These are phyloP conservation scores for Clonostachys rosea DNA, from an alignment of 2,329 filamentous ascomycete species.

Conservation along the genomic window DNA sequence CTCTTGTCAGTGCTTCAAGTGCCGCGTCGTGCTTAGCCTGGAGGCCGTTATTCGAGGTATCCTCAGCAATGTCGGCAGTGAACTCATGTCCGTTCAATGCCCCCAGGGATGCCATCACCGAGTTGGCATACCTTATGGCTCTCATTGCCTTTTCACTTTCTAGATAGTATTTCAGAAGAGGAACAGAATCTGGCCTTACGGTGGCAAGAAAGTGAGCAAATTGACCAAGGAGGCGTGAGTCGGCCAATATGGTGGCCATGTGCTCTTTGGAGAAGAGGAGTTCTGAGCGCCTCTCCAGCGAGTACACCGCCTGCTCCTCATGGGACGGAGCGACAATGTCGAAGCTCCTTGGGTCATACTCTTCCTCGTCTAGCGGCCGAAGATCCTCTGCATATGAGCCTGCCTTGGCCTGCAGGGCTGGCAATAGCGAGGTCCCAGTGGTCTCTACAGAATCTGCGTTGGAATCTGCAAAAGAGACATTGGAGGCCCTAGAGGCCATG, in stretches of 20 bases:
- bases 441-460: neutral
- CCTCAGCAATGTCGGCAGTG: slow-evolving; percentile 39
- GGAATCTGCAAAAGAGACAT: neutral
- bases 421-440: slow-evolving; percentile 1
- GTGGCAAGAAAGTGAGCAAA: slow-evolving; percentile 64
- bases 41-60: slow-evolving; percentile 53
- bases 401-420: slow-evolving; percentile 12
- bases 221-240: slow-evolving; percentile 56
- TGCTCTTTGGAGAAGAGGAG: slow-evolving; percentile 63
- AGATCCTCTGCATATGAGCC: slow-evolving; percentile 17
- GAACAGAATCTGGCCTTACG: slow-evolving; percentile 57
- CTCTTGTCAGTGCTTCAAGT: slow-evolving; percentile 58
- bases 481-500: neutral
- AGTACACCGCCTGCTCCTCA: slow-evolving; percentile 21
- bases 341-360: slow-evolving; percentile 29
- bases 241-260: slow-evolving; percentile 59
- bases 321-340: slow-evolving; percentile 19
- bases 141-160: slow-evolving; percentile 66
- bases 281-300: slow-evolving; percentile 59
- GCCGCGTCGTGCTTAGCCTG: slow-evolving; percentile 60
- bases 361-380: slow-evolving; percentile 26
- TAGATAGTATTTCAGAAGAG: slow-evolving; percentile 66
- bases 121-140: slow-evolving; percentile 68
- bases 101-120: slow-evolving; percentile 34
- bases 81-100: slow-evolving; percentile 52